Conservation (phyloP, 176 grass and related monocot genomes). For the Lolium multiflorum region DNA sequence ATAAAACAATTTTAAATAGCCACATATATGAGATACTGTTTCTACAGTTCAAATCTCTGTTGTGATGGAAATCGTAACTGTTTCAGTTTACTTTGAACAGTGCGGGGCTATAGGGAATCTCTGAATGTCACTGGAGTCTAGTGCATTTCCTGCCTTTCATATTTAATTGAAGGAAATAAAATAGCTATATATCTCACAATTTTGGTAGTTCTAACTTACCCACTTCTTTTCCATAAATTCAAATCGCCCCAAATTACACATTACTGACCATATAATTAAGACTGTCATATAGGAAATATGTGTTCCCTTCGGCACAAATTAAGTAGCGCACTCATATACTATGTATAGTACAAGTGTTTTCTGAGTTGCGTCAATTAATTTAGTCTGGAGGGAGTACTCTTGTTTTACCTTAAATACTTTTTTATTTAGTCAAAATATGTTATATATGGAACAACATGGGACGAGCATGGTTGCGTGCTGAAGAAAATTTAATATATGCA, state of each 20-base stretch:
- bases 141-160: background rate
- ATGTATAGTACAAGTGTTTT: too few relatives aligned
- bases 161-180: background rate
- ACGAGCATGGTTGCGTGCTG: too few relatives aligned
- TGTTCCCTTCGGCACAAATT: too few relatives aligned
- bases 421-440: too few relatives aligned
- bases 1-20: background rate
- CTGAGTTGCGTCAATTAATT: too few relatives aligned
- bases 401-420: too few relatives aligned
- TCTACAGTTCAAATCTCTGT: slow-evolving; percentile 4
- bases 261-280: background rate
- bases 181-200: background rate
- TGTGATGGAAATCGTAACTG: slow-evolving; percentile 9
- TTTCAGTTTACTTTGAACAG: slow-evolving; percentile 23
- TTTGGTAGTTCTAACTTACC: background rate
- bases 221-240: background rate
- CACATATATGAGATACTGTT: slow-evolving; percentile 12
- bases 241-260: background rate
- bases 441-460: too few relatives aligned
- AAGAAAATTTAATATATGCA: too few relatives aligned
- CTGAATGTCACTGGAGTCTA: background rate
- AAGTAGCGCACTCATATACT: too few relatives aligned
- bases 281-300: background rate
- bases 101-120: background rate
- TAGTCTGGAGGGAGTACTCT: too few relatives aligned